Percentiles rank a stretch among this genome's conserved stretches.
Conservation (phyloP, 352 stramenopile genomes). For the Phytophthora citrophthora region DNA sequence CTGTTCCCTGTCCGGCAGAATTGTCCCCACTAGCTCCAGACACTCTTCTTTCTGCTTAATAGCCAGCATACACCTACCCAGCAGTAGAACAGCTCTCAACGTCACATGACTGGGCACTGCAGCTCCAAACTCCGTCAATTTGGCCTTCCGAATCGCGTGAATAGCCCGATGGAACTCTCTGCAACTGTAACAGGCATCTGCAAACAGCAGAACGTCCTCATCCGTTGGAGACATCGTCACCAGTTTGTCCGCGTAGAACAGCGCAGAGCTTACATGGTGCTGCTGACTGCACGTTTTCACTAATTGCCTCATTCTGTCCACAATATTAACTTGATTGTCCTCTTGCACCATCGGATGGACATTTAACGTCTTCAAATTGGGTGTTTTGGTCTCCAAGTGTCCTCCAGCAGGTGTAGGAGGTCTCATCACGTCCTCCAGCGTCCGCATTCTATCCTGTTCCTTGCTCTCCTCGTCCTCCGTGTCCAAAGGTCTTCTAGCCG, state of each 20-base stretch:
- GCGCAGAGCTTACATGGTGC: slow-evolving; percentile 59
- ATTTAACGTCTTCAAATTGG: not conserved
- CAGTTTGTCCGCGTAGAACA: slow-evolving; percentile 87
- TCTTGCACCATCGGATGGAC: not conserved
- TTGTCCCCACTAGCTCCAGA: slow-evolving; percentile 63
- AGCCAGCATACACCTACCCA: slow-evolving; percentile 78
- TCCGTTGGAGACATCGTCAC: slow-evolving; percentile 57
- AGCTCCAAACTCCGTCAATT: slow-evolving; percentile 33
- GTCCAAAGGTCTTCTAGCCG: slow-evolving; percentile 21
- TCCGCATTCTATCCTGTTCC: slow-evolving; percentile 15
- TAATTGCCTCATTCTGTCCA: slow-evolving; percentile 47
- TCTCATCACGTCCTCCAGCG: slow-evolving; percentile 12
- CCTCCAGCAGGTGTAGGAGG: slow-evolving; percentile 1
- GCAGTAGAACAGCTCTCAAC: slow-evolving; percentile 59
- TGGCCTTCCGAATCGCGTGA: slow-evolving; percentile 64
- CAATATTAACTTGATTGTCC: slow-evolving; percentile 6
- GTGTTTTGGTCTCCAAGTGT: slow-evolving; percentile 12
- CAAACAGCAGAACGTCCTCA: slow-evolving; percentile 76
- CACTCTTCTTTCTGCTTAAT: slow-evolving; percentile 89
- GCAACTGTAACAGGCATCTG: slow-evolving; percentile 73
- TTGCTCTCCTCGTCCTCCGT: slow-evolving; percentile 13
- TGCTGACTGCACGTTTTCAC: slow-evolving; percentile 55
- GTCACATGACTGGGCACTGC: slow-evolving; percentile 27
- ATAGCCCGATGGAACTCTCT: slow-evolving; percentile 82
- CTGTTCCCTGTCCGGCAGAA: slow-evolving; percentile 68